Evolutionary conservation across 768 basidiomycete species (phyloP).

Genomic region (Butyriboletus loyo): DNA sequence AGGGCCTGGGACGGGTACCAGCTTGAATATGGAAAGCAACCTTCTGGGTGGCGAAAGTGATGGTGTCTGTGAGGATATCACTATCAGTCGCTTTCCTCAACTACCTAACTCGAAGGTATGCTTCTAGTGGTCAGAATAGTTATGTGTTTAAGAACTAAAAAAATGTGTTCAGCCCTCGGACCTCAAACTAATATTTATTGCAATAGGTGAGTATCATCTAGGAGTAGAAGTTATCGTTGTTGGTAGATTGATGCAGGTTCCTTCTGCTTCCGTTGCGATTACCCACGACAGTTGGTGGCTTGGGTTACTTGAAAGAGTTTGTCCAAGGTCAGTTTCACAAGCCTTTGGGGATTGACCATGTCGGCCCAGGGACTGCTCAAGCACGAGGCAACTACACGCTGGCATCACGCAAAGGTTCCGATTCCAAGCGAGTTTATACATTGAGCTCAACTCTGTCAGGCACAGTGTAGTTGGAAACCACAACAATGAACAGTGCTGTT

Average conservation of each 20-base stretch:
- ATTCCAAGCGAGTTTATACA: too few relatives aligned
- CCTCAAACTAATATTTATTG: conserved; percentile 7
- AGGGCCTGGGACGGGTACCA: not conserved
- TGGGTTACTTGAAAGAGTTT: conserved; percentile 2
- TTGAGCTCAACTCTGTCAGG: not conserved
- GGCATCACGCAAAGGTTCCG: not conserved
- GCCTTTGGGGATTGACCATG: not conserved
- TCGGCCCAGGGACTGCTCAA: not conserved
- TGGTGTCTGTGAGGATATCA: not conserved
- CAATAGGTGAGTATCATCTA: not conserved
- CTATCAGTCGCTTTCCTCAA: conserved; percentile 1
- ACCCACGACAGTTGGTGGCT: conserved; percentile 11
- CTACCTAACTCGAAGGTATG: not conserved
- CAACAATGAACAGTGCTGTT: not conserved
- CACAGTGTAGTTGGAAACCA: not conserved
- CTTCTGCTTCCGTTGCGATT: conserved; percentile 7
- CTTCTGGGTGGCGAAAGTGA: not conserved
- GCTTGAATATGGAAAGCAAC: not conserved
- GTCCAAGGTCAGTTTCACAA: not conserved
- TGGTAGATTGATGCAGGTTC: not conserved
- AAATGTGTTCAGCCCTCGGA: conserved; percentile 1
- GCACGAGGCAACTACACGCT: not conserved
- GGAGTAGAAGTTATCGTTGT: not conserved
- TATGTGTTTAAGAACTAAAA: not conserved
- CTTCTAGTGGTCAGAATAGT: not conserved